Conservation (phyloP, 2,329 filamentous ascomycete species). For the Xylaria sp. region DNA sequence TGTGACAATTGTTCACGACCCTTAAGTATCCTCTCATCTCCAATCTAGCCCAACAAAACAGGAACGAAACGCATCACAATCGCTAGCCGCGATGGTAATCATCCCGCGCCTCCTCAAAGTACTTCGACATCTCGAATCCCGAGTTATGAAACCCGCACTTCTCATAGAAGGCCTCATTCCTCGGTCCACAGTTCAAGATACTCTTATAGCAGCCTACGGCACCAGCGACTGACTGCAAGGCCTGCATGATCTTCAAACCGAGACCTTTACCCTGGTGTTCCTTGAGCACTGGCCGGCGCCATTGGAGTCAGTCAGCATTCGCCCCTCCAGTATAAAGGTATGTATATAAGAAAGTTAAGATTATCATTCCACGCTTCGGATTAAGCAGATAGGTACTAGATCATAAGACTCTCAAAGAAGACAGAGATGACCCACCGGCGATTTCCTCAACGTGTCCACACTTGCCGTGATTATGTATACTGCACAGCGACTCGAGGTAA, state of each 20-base stretch:
- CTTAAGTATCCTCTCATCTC: background rate
- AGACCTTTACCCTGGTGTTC: constrained; percentile 85
- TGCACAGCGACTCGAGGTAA: constrained; percentile 42
- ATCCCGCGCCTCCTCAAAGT: constrained; percentile 45
- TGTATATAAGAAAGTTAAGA: background rate
- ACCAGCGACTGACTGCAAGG: constrained; percentile 76
- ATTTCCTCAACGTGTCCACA: constrained; percentile 90
- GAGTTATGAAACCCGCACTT: constrained; percentile 48
- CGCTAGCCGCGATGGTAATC: constrained; percentile 43
- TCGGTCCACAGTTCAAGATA: constrained; percentile 81
- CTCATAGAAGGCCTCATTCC: constrained; percentile 81
- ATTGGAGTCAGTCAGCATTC: constrained; percentile 21
- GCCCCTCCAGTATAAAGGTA: background rate
- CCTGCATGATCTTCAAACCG: constrained; percentile 79
- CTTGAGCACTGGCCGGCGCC: constrained; percentile 64
- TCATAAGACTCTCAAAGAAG: background rate
- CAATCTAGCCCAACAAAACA: background rate
- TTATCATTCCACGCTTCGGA: background rate
- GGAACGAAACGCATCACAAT: background rate
- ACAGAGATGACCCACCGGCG: constrained; percentile 52
- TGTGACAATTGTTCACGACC: background rate
- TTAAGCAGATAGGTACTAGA: background rate
- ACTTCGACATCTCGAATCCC: constrained; percentile 48
- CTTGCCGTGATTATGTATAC: constrained; percentile 72
- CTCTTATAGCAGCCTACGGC: constrained; percentile 83